Base-by-base conservation (phyloP, 177 flowering plant species). In the Vitis hybrid region DNA sequence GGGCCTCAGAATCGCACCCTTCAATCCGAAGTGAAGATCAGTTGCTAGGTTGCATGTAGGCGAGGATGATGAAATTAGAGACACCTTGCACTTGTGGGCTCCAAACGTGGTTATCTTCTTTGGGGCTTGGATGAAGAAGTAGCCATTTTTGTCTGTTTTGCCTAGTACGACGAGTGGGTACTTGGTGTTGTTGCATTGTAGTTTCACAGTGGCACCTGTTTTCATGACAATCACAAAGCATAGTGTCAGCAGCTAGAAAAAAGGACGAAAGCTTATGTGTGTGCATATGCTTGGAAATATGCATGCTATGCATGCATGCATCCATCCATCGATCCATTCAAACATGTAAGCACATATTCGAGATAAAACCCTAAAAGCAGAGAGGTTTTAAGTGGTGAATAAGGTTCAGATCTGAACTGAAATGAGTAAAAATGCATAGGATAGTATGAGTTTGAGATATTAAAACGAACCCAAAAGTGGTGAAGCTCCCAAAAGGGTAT, bases 91-190 rank as follows among this genome's bases (percentile, higher is more conserved):
- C 69, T 76, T 86, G 78, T 77, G 84, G 70, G 60, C 69, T 2
- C 75, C 90, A 60, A 14, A 78, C 60, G 67, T 80, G 51, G 81
- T 84, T 45, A 91, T 60, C 10, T 73, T 83, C 77, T 78, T 72
- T 5, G 87, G 82, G 16, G 84, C 85, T 20, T 62, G 14, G 39
- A 87, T 29, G 75, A 72, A 80, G 85, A 89, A 91, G 77, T 86
- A 90, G 5, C 96, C 97, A n/a, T 90, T 87, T 77, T 86, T 85
- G 83, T 93, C 91, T 1, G 98, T 84, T 8, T 15, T 79, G 1
- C 72, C 80, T 10, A 70, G 20, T 15, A 22, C 62, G 10, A 11
- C 69, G 3, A 33, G 55, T 3, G 77, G 68, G 33, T 66, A 31
- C 78, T 71, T 87, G 10, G 76, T 78, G 83, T 74, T 86, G 69